Evolutionary conservation across 495 filamentous ascomycete genomes (phyloP).

Genomic region (Aspergillus steynii): DNA sequence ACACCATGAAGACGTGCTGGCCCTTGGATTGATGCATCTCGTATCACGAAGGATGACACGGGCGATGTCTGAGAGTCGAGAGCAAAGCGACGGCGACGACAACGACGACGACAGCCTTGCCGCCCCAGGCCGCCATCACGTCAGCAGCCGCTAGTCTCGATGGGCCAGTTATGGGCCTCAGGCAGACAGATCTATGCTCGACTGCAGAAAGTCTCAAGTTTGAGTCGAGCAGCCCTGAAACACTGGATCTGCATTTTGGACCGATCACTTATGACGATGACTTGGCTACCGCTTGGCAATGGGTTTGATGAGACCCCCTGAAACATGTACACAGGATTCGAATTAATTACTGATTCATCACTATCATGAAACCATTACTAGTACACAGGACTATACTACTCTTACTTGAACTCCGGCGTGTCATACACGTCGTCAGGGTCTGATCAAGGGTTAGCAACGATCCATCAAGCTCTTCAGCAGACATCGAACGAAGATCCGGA

Average conservation of each 20-base stretch:
- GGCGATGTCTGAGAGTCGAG: too few relatives aligned
- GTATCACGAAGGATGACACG: too few relatives aligned
- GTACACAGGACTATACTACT: too few relatives aligned
- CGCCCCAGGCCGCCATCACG: background rate
- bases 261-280: background rate
- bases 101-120: background rate
- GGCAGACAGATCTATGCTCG: background rate
- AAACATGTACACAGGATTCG: background rate
- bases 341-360: background rate
- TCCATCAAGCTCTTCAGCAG: too few relatives aligned
- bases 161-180: background rate
- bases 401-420: conserved; percentile 34
- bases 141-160: too few relatives aligned
- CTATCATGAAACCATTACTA: conserved; percentile 1
- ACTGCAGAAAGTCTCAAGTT: background rate
- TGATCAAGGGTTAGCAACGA: conserved; percentile 6
- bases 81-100: too few relatives aligned
- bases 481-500: too few relatives aligned
- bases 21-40: too few relatives aligned
- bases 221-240: background rate
- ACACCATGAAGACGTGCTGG: too few relatives aligned
- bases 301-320: too few relatives aligned
- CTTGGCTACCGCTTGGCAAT: background rate
- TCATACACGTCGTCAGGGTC: conserved; percentile 62
- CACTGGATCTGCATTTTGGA: background rate